phyloP scores from a whole-genome alignment of 495 filamentous ascomycete species.

The Penicillium lividum region DNA sequence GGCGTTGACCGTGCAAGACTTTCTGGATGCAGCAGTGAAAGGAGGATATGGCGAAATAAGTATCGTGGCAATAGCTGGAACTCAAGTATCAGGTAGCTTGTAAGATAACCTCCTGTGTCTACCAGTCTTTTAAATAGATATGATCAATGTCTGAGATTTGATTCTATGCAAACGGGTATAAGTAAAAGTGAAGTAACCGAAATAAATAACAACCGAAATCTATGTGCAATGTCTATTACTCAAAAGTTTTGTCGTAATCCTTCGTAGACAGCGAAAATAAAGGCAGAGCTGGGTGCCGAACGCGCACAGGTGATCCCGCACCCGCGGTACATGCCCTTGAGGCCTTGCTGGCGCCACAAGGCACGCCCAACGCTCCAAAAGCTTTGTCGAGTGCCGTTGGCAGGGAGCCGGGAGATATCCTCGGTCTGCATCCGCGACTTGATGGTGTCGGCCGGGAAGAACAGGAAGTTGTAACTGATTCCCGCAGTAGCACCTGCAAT shows the following conservation, averaged over 20 bases:
- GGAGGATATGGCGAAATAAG: slow-evolving; percentile 63
- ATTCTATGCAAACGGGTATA: neutral
- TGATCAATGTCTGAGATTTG: neutral
- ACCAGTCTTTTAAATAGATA: neutral
- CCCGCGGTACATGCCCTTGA: slow-evolving; percentile 85
- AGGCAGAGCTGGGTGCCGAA: slow-evolving; percentile 89
- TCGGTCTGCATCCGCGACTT: slow-evolving; percentile 96
- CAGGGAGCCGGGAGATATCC: slow-evolving; percentile 51
- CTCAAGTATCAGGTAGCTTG: neutral
- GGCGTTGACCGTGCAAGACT: slow-evolving; percentile 61
- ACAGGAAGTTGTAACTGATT: slow-evolving; percentile 92
- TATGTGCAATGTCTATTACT: slow-evolving; percentile 1
- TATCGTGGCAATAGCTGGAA: slow-evolving; percentile 52
- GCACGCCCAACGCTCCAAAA: slow-evolving; percentile 70
- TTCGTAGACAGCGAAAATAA: slow-evolving; percentile 95
- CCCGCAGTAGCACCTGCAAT: slow-evolving; percentile 88
- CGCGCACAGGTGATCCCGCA: slow-evolving; percentile 91
- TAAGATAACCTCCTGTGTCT: neutral
- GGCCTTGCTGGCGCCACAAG: slow-evolving; percentile 77
- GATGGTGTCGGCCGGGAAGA: slow-evolving; percentile 96
- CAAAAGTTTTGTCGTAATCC: slow-evolving; percentile 68
- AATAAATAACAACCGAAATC: neutral
- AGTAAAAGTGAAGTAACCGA: slow-evolving; percentile 3
- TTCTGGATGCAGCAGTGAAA: slow-evolving; percentile 54
- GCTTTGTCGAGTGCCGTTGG: slow-evolving; percentile 45